phyloP scores from a whole-genome alignment of 305 asterid species.

The Plantago lanceolata region DNA sequence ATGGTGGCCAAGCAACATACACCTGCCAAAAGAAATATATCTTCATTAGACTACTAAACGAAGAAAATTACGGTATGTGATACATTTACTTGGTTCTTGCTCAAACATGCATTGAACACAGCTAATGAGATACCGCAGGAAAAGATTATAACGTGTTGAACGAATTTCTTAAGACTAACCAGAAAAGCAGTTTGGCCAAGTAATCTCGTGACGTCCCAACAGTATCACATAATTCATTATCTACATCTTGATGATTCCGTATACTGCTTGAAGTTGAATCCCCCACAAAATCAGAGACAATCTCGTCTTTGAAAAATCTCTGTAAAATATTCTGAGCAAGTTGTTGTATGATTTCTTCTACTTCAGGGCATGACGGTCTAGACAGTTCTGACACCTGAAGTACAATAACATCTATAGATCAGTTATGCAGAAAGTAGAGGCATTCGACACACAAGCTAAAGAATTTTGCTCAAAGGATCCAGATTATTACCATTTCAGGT shows the following conservation, averaged over 20 bases:
- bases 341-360: slow-evolving; percentile 79
- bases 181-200: slow-evolving; percentile 91
- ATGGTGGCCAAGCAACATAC: slow-evolving; percentile 96
- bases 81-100: neutral
- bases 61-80: neutral
- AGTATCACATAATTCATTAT: slow-evolving; percentile 33
- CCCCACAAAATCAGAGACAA: slow-evolving; percentile 26
- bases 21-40: slow-evolving; percentile 43
- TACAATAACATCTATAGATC: slow-evolving; percentile 2
- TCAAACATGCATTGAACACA: slow-evolving; percentile 1
- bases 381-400: slow-evolving; percentile 77
- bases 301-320: slow-evolving; percentile 56
- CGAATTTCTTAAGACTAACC: slow-evolving; percentile 46
- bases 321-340: slow-evolving; percentile 67
- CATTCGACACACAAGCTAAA: slow-evolving; percentile 1
- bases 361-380: slow-evolving; percentile 81
- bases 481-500: slow-evolving; percentile 64
- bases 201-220: slow-evolving; percentile 73
- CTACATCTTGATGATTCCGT: slow-evolving; percentile 32
- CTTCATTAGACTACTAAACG: slow-evolving; percentile 9
- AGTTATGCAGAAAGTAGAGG: slow-evolving; percentile 8
- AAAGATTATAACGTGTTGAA: too few species aligned
- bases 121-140: too few species aligned
- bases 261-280: slow-evolving; percentile 32
- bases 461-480: neutral